Evolutionary conservation across 805 yeast species (phyloP).

Genomic region (Candida andamanensis): DNA sequence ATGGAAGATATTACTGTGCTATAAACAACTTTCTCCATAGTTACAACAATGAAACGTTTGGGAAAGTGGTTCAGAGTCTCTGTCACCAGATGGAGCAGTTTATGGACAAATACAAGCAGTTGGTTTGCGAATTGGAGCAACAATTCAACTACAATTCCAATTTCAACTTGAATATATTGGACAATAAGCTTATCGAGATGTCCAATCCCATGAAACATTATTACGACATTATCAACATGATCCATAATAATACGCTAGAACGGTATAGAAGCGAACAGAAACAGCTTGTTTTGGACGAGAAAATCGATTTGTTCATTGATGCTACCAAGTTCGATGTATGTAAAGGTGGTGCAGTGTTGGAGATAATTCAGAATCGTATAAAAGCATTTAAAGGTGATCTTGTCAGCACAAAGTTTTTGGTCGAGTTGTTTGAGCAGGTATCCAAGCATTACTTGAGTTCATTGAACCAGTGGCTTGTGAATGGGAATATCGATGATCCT

Average conservation of each 20-base stretch:
- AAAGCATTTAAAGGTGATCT: constrained; percentile 63
- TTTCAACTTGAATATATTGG: constrained; percentile 58
- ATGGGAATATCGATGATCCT: constrained; percentile 73
- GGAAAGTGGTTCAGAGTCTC: constrained; percentile 69
- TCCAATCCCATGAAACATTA: constrained; percentile 44
- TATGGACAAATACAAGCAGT: constrained; percentile 20
- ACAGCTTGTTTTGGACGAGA: constrained; percentile 4
- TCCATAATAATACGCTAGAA: constrained; percentile 45
- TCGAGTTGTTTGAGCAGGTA: constrained; percentile 49
- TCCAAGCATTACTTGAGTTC: constrained; percentile 60
- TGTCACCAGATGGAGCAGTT: constrained; percentile 49
- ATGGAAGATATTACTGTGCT: constrained; percentile 60
- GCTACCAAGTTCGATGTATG: constrained; percentile 44
- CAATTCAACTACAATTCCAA: constrained; percentile 43
- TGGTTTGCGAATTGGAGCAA: constrained; percentile 45
- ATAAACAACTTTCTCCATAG: constrained; percentile 55
- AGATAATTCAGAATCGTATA: constrained; percentile 55
- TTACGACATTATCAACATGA: constrained; percentile 49
- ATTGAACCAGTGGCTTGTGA: constrained; percentile 74
- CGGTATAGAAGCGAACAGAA: constrained; percentile 27
- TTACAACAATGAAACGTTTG: constrained; percentile 53
- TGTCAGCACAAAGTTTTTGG: constrained; percentile 47
- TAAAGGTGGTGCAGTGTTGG: constrained; percentile 75
- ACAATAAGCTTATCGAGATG: constrained; percentile 26
- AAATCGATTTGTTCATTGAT: constrained; percentile 49